These are phyloP conservation scores for Kregervanrija delftensis DNA, from an alignment of 805 yeast genomes.

Conservation along the genomic window DNA sequence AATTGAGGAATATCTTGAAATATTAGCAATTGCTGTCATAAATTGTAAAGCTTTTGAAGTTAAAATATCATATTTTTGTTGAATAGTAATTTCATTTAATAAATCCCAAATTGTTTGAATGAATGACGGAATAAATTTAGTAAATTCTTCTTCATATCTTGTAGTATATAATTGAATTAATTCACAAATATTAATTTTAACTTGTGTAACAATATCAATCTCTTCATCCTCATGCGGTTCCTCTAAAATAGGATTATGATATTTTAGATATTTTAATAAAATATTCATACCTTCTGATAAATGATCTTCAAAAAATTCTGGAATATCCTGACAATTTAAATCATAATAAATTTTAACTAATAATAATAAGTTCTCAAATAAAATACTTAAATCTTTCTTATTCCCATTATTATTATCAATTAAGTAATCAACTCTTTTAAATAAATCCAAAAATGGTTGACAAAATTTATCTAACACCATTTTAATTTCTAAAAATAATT, in stretches of 20 bases:
- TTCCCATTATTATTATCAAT: slow-evolving; percentile 43
- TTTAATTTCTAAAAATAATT: slow-evolving; percentile 77
- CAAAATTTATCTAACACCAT: slow-evolving; percentile 81
- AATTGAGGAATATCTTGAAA: slow-evolving; percentile 59
- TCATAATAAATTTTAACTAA: slow-evolving; percentile 83
- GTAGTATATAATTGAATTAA: slow-evolving; percentile 79
- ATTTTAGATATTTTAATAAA: slow-evolving; percentile 72
- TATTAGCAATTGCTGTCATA: slow-evolving; percentile 71
- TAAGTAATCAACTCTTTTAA: slow-evolving; percentile 58
- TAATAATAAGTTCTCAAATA: slow-evolving; percentile 65
- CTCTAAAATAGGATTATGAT: slow-evolving; percentile 46
- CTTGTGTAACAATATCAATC: slow-evolving; percentile 59
- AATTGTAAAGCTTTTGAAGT: slow-evolving; percentile 77
- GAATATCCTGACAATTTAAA: slow-evolving; percentile 94
- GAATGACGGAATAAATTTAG: slow-evolving; percentile 66
- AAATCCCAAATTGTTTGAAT: slow-evolving; percentile 79
- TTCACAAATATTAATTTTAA: slow-evolving; percentile 80
- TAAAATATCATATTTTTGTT: slow-evolving; percentile 76
- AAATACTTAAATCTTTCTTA: slow-evolving; percentile 43
- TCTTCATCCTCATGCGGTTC: slow-evolving; percentile 61
- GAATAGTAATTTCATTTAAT: slow-evolving; percentile 55
- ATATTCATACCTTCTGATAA: slow-evolving; percentile 69
- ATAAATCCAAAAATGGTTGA: slow-evolving; percentile 66
- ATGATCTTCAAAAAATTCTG: slow-evolving; percentile 95
- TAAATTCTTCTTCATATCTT: slow-evolving; percentile 88